phyloP scores from a whole-genome alignment of 768 basidiomycete genomes.

The Gyrodon lividus region DNA sequence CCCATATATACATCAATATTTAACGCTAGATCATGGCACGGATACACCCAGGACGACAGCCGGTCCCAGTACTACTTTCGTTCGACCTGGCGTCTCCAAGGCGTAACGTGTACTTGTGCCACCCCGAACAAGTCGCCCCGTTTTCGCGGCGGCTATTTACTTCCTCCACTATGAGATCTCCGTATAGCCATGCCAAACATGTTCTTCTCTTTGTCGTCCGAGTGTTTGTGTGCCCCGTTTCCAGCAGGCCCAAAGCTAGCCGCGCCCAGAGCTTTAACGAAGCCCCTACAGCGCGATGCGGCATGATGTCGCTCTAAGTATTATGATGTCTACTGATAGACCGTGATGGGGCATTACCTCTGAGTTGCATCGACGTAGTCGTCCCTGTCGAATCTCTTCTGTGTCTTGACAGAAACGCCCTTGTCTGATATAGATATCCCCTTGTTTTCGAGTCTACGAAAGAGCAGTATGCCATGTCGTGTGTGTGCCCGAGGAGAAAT shows the following conservation, averaged over 20 bases:
- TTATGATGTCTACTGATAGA: background rate
- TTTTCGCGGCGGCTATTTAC: background rate
- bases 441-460: constrained; percentile 52
- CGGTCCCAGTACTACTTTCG: background rate
- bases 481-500: background rate
- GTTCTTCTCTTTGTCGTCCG: background rate
- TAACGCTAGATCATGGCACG: background rate
- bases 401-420: constrained; percentile 67
- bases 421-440: constrained; percentile 57
- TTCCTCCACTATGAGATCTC: constrained; percentile 2
- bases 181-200: constrained; percentile 6
- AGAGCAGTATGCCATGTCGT: background rate
- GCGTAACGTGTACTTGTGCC: background rate
- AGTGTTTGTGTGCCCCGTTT: constrained; percentile 5
- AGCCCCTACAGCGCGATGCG: constrained; percentile 36
- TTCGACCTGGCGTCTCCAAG: background rate
- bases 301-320: no score
- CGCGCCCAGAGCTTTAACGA: constrained; percentile 52
- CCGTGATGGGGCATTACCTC: constrained; percentile 50
- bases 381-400: constrained; percentile 55
- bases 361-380: constrained; percentile 75
- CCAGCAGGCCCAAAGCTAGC: constrained; percentile 37
- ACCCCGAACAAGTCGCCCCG: background rate
- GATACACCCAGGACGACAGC: background rate
- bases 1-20: background rate